phyloP scores from a whole-genome alignment of 768 basidiomycete genomes.

The Pleurotus eryngii region DNA sequence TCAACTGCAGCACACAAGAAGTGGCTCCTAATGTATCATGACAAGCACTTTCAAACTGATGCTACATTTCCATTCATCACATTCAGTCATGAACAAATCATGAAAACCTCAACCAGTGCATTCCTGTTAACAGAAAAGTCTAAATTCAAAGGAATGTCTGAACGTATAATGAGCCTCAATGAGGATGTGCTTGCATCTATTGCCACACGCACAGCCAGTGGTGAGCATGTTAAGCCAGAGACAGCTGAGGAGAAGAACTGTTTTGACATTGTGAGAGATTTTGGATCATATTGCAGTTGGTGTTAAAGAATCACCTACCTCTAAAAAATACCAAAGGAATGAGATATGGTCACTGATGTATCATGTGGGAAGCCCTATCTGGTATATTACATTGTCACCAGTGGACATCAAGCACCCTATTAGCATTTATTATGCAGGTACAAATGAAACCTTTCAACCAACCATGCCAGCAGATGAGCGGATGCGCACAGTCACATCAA shows the following conservation, averaged over 20 bases:
- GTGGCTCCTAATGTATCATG: constrained; percentile 27
- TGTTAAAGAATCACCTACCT: constrained; percentile 22
- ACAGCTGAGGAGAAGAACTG: constrained; percentile 31
- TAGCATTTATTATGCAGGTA: neutral
- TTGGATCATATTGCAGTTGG: constrained; percentile 32
- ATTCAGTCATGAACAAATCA: constrained; percentile 29
- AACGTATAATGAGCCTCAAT: constrained; percentile 19
- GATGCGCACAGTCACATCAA: too few species aligned
- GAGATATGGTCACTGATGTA: too few species aligned
- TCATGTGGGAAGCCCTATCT: too few species aligned
- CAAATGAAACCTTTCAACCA: neutral
- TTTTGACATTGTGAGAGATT: constrained; percentile 27
- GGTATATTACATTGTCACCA: too few species aligned
- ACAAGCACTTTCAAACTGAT: constrained; percentile 26
- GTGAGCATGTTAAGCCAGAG: constrained; percentile 20
- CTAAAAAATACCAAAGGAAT: neutral
- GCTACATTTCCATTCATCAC: constrained; percentile 20
- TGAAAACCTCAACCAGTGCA: constrained; percentile 16
- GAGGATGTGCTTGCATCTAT: constrained; percentile 16
- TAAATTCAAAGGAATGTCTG: constrained; percentile 22
- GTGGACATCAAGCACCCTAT: neutral
- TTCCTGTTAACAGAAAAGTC: constrained; percentile 24
- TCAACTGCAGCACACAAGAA: constrained; percentile 22
- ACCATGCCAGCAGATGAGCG: neutral
- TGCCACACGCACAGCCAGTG: constrained; percentile 15